phyloP scores from a whole-genome alignment of 345 rosid species.

The Eucalyptus tenuipes region DNA sequence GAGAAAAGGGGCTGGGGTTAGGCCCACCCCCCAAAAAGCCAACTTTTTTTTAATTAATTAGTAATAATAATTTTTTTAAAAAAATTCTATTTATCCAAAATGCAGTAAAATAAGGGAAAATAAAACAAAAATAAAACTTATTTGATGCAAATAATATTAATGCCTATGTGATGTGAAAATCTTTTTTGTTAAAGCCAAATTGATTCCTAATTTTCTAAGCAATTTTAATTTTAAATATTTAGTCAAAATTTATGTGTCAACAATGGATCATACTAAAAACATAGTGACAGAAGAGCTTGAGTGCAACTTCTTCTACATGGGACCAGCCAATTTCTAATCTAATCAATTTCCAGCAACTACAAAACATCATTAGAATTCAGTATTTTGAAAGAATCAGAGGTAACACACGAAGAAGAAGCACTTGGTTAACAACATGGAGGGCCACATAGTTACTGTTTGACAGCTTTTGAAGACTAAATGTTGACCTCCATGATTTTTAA shows the following conservation, averaged over 20 bases:
- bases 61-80: too few species aligned
- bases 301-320: not conserved
- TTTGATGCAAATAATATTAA: too few species aligned
- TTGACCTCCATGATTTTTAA: not conserved
- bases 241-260: accelerated
- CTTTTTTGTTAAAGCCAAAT: accelerated
- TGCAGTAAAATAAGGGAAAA: too few species aligned
- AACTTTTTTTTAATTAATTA: too few species aligned
- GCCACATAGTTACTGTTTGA: accelerated
- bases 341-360: accelerated
- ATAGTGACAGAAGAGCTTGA: too few species aligned
- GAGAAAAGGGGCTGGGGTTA: too few species aligned
- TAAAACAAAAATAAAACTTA: too few species aligned
- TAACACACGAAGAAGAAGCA: accelerated
- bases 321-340: not conserved
- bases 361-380: accelerated
- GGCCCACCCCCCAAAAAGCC: too few species aligned
- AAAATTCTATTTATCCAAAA: too few species aligned
- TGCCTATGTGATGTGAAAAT: too few species aligned
- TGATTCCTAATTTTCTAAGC: accelerated
- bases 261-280: accelerated
- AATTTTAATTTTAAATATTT: accelerated
- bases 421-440: accelerated
- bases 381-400: accelerated
- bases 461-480: not conserved